Evolutionary conservation across 2,329 filamentous ascomycete genomes (phyloP), one percentile per base, ranked within the genome.

Genomic region (Pseudonectria buxi): DNA sequence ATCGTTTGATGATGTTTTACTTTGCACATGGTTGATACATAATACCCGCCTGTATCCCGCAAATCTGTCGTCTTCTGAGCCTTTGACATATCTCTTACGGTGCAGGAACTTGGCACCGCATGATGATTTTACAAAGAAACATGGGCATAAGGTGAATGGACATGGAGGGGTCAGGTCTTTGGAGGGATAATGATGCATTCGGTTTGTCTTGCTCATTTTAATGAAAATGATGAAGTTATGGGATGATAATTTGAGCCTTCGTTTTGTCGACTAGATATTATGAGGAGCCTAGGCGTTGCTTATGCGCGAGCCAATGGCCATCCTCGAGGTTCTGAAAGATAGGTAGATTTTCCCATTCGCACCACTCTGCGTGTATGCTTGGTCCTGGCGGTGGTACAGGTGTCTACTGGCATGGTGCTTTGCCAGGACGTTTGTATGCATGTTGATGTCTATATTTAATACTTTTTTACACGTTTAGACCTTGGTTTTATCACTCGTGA

Each of bases 21-120:
- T 48, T 53, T 57, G 55, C 58, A 62, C 58, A 63, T 63, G 53
- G 57, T 59, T 61, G 54, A 55, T 59, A 62, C 54, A 63, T 59
- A 65, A 64, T 62, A 64, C 59, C 58, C 58, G 47, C 53, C 52
- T 58, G 53, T 50, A 54, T 22, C 18, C 51, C 45, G 46, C 39
- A 41, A 53, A 45, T 51, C 45, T 47, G 52, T 54, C 41, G 44
- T 45, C 32, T 42, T 46, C 29, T 32, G 44, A 40, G 45, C 46
- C 48, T 47, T 45, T 45, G 38, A 49, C 40, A 50, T 51, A 14
- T 38, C 26, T 41, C 41, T 38, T 39, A 44, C 37, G 41, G 39
- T 47, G 45, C 38, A 43, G 33, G 42, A 38, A 43, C 33, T 38
- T 36, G 38, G 45, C 43, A 36, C 48, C 36, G 35, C 40, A 9